A percentile compares a stretch with the other conserved stretches of the same genome.
phyloP scores from a whole-genome alignment of 2,329 filamentous ascomycete genomes.

The Colletotrichum liaoningense region DNA sequence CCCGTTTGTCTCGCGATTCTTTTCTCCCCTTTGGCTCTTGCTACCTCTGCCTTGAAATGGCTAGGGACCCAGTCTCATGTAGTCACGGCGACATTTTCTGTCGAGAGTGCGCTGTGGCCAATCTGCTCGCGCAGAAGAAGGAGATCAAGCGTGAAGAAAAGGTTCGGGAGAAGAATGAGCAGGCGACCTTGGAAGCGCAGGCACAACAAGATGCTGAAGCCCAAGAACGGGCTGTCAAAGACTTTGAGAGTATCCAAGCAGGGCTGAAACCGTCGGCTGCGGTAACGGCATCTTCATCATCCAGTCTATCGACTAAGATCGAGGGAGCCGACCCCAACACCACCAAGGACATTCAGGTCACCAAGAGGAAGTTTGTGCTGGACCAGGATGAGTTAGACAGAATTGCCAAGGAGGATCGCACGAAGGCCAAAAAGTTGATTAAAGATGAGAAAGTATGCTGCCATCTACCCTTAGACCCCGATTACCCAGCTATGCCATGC shows the following conservation, averaged over 20 bases:
- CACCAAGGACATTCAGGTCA: slow-evolving; percentile 38
- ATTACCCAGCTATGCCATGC: slow-evolving; percentile 5
- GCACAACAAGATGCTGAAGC: slow-evolving; percentile 76
- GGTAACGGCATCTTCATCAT: background rate
- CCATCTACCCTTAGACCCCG: background rate
- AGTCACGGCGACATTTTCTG: slow-evolving; percentile 91
- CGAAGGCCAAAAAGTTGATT: slow-evolving; percentile 76
- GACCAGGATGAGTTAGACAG: slow-evolving; percentile 81
- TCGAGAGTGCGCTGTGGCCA: slow-evolving; percentile 90
- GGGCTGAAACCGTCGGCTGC: slow-evolving; percentile 60
- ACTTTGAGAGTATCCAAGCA: slow-evolving; percentile 88
- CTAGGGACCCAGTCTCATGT: slow-evolving; percentile 86
- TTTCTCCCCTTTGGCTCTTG: slow-evolving; percentile 94
- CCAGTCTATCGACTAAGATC: background rate
- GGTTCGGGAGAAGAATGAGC: slow-evolving; percentile 68
- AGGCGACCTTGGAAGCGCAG: slow-evolving; percentile 71
- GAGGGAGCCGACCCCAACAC: background rate
- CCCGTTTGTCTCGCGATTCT: slow-evolving; percentile 88
- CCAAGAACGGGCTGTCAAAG: slow-evolving; percentile 74
- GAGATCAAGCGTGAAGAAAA: slow-evolving; percentile 88
- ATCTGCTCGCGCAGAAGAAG: slow-evolving; percentile 90
- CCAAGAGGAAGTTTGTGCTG: slow-evolving; percentile 83
- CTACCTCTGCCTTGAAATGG: slow-evolving; percentile 84
- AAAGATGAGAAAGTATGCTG: slow-evolving; percentile 75
- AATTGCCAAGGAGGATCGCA: slow-evolving; percentile 76